A percentile compares a stretch with the other conserved stretches of the same genome.
Evolutionary conservation across 2,329 filamentous ascomycete species (phyloP).

Genomic region (Fusarium drepaniforme): DNA sequence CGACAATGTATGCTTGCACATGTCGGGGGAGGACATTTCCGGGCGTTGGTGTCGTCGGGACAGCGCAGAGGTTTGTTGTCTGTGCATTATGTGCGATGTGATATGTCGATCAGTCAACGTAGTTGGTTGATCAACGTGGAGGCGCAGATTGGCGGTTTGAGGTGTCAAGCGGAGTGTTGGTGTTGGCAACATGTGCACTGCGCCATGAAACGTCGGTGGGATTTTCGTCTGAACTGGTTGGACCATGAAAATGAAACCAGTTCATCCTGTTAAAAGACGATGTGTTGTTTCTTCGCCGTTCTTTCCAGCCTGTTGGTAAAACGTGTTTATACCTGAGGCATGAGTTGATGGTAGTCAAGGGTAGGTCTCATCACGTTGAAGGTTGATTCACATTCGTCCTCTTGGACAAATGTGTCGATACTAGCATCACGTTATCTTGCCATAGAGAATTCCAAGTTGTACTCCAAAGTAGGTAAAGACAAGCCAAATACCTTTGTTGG

Average conservation of each 20-base stretch:
- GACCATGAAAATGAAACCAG: not conserved
- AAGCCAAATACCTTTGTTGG: not conserved
- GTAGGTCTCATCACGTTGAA: not conserved
- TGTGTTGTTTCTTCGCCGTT: not conserved
- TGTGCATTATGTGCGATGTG: not conserved
- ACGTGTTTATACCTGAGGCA: not conserved
- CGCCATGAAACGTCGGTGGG: not conserved
- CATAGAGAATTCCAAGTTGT: no score
- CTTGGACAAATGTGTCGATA: no score
- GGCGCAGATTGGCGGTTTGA: conserved; percentile 10
- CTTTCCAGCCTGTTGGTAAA: not conserved
- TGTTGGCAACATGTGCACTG: not conserved
- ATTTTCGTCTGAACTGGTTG: not conserved
- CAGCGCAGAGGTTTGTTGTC: not conserved
- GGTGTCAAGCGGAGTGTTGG: not conserved
- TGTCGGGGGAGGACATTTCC: not conserved
- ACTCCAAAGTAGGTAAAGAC: not conserved
- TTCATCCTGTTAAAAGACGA: not conserved
- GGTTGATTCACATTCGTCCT: not conserved
- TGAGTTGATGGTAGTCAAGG: not conserved
- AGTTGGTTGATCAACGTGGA: not conserved
- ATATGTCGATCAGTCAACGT: not conserved
- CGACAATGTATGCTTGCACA: not conserved
- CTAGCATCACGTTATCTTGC: not conserved
- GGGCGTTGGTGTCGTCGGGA: not conserved